These are phyloP conservation scores for Globisporangium carolinianum DNA, from an alignment of 352 stramenopile species.

Conservation along the genomic window DNA sequence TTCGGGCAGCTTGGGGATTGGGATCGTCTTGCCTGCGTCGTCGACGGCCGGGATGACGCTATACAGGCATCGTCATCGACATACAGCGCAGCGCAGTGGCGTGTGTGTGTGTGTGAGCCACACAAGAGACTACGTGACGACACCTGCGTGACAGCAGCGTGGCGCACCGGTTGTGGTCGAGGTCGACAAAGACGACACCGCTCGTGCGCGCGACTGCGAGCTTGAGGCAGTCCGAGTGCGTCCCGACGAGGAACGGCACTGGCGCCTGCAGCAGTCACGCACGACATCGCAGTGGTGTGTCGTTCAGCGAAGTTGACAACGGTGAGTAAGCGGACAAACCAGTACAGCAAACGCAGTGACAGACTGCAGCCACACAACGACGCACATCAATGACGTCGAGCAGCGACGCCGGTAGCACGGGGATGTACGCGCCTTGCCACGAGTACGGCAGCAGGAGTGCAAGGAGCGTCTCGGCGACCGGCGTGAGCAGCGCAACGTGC, in stretches of 20 bases:
- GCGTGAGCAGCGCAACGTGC: conserved; percentile 85
- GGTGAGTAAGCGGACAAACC: not conserved
- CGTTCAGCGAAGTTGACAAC: not conserved
- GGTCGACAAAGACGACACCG: conserved; percentile 92
- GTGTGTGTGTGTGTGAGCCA: not conserved
- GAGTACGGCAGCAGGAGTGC: conserved; percentile 91
- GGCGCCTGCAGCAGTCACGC: conserved; percentile 48
- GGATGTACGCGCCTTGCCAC: conserved; percentile 94
- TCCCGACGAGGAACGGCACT: conserved; percentile 92
- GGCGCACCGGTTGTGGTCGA: conserved; percentile 87
- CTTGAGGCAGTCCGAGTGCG: conserved; percentile 79
- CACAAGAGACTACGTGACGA: not conserved
- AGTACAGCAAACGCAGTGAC: not conserved
- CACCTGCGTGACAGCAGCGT: too few species aligned
- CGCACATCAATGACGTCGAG: conserved; percentile 91
- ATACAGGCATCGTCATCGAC: not conserved
- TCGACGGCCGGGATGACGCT: conserved; percentile 74
- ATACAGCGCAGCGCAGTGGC: not conserved
- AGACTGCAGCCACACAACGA: not conserved
- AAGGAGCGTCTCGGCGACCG: conserved; percentile 88
- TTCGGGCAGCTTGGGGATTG: conserved; percentile 70
- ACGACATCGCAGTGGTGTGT: not conserved
- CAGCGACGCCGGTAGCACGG: conserved; percentile 88
- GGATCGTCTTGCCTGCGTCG: conserved; percentile 45
- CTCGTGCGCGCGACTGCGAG: conserved; percentile 47